Evolutionary conservation across 768 basidiomycete genomes (phyloP), one percentile per base, ranked within the genome.

Genomic region (Amanita pseudoporphyria): DNA sequence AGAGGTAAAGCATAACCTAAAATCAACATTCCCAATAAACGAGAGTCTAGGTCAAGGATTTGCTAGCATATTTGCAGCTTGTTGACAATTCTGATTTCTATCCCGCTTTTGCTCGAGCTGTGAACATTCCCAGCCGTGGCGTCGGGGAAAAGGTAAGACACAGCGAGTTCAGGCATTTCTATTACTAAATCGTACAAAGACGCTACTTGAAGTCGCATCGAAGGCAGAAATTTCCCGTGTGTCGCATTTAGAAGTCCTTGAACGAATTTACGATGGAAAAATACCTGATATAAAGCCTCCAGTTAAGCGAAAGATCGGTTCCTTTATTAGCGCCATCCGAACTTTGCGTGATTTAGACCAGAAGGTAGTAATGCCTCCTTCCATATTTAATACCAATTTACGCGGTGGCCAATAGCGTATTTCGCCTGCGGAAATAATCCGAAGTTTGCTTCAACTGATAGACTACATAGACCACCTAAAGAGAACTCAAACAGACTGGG

Each of bases 11-110:
- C 9, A 30, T 54, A 21, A 19, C 18, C 16, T 36, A 33, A 16
- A 26, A 47, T 22, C 24, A 16, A 31, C 41, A 48, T 43, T 26
- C 32, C 7, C 9, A 3, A 14, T 42, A 9, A 38, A 12, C 43
- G 33, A 41, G 19, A 21, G 18, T 37, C 6, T 53, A 86, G 82
- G 76, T 93, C 59, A 90, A 90, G 66, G 87, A 90, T 62, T 49
- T 91, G 9, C 66, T 92, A 24, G 82, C 84, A 1, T 93, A 93
- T 58, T 69, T 94, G 3, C 90, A 92, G 60, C 68, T 94, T 3
- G 69, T 84, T 2, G 88, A 91, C 55, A 92, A 92, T 58, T 78
- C 82, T 0, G 60, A 63, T 5, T 81, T 74, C 52, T 63, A 71
- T 37, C 84, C 87, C 3, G 86, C 87, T 0, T 83, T 91, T 53